Evolutionary conservation across 2,329 filamentous ascomycete species (phyloP), one percentile per base, ranked within the genome.

Genomic region (Bipolaris sorokiniana): DNA sequence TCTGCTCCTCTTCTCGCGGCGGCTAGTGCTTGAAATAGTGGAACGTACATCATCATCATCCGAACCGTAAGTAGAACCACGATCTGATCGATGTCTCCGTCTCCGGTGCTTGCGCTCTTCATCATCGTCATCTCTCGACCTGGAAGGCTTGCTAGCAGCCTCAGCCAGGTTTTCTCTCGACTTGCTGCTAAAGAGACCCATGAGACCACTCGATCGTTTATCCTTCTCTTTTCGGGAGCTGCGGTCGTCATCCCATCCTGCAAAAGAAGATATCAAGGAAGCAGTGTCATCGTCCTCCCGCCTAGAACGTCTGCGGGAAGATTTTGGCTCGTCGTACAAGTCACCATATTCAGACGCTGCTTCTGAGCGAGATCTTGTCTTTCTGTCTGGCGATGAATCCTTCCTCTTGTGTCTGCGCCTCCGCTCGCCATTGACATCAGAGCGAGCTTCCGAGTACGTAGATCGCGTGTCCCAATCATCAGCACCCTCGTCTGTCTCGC

Each of bases 111-210:
- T 78, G 37, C 72, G 66, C 37, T 80, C 76, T 37, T 74, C 74
- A 46, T 76, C 76, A 16, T 64, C 75, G 38, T 78, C 76, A 20
- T 76, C 72, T 62, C 54, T 69, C 28, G 66, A 63, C 58, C 70
- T 74, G 23, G 70, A 71, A 36, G 69, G 71, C 54, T 72, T 76
- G 58, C 72, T 70, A 5, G 67, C 62, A n/a, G 65, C 51, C 22
- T 77, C 72, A 10, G 66, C 62, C 15, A 73, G 28, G 38, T 67
- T 75, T 38, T 80, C 78, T 38, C 70, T 73, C 2, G 79, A 79
- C 67, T 79, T 82, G 62, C 78, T 76, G 52, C 78, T 76, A 50
- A 82, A 81, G 7, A 82, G 62, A 5, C 80, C 78, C 48, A 82
- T 77, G 7, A 83, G 51, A 11, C 80, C 78, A 46, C 76, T 76